phyloP scores from a whole-genome alignment of 805 yeast genomes.

The Isabelozyma rhagii region DNA sequence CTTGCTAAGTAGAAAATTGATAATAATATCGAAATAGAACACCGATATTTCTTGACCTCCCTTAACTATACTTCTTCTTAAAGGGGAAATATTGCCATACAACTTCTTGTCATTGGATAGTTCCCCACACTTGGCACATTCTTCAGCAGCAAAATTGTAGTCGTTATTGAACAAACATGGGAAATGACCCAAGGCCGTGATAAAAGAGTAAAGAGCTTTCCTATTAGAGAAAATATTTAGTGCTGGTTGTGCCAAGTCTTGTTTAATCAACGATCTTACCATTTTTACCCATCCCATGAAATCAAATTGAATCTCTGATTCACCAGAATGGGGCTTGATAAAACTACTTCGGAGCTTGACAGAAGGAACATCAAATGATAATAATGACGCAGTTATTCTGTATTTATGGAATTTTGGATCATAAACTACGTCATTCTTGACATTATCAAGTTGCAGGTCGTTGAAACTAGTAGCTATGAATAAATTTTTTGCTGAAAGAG shows the following conservation, averaged over 20 bases:
- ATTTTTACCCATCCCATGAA: conserved; percentile 20
- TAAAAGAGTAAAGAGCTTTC: conserved; percentile 19
- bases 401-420: not conserved
- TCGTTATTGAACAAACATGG: conserved; percentile 42
- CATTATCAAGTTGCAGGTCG: not conserved
- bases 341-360: not conserved
- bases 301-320: conserved; percentile 1
- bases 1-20: conserved; percentile 11
- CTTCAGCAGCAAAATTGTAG: conserved; percentile 22
- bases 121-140: conserved; percentile 39
- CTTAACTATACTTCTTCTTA: conserved; percentile 15
- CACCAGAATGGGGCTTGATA: not conserved
- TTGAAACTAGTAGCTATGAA: conserved; percentile 3
- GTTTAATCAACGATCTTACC: conserved; percentile 7
- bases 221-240: conserved; percentile 3
- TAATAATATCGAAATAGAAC: conserved; percentile 21
- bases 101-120: conserved; percentile 18
- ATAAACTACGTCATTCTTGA: not conserved
- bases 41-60: conserved; percentile 19
- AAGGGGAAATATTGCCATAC: conserved; percentile 18
- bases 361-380: not conserved
- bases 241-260: not conserved
- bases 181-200: conserved; percentile 39
- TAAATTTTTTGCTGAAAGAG: conserved; percentile 2
- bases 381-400: not conserved